phyloP scores from a whole-genome alignment of 305 asterid species.

The Striga hermonthica region DNA sequence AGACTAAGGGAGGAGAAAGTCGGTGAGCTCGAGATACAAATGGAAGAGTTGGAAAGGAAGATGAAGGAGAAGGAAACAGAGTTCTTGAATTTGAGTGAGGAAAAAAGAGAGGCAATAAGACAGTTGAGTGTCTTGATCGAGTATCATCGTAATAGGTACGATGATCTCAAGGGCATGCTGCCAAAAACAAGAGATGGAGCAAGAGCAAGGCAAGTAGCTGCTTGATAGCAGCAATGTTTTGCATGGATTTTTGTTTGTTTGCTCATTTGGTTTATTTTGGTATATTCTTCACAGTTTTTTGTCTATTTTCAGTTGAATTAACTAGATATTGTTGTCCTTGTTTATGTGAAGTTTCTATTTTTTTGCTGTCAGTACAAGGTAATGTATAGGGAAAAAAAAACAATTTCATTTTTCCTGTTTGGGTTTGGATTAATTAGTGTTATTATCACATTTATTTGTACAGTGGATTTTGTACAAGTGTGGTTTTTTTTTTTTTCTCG shows the following conservation, averaged over 20 bases:
- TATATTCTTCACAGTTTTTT: slow-evolving; percentile 7
- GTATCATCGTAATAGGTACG: slow-evolving; percentile 66
- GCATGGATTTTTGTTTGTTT: too few relatives aligned
- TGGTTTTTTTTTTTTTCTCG: background rate
- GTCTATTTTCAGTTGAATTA: slow-evolving; percentile 4
- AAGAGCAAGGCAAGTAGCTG: slow-evolving; percentile 49
- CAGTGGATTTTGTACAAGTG: slow-evolving; percentile 10
- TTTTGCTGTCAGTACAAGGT: slow-evolving; percentile 20
- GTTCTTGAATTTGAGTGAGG: slow-evolving; percentile 41
- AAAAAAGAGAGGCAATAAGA: slow-evolving; percentile 80
- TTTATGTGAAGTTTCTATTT: too few relatives aligned
- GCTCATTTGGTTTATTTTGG: slow-evolving; percentile 7
- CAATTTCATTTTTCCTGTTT: too few relatives aligned
- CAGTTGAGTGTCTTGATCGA: slow-evolving; percentile 73
- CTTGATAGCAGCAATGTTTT: slow-evolving; percentile 38
- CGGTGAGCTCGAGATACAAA: background rate
- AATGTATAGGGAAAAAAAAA: slow-evolving; percentile 32
- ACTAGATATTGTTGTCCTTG: slow-evolving; percentile 26
- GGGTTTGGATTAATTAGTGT: slow-evolving; percentile 28
- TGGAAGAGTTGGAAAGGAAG: slow-evolving; percentile 40
- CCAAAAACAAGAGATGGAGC: slow-evolving; percentile 45
- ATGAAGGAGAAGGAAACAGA: slow-evolving; percentile 41
- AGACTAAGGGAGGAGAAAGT: slow-evolving; percentile 38
- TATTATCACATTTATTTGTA: slow-evolving; percentile 22
- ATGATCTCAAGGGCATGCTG: slow-evolving; percentile 57